phyloP scores from a whole-genome alignment of 176 grass and related monocot genomes.

The Rhipidocladum racemiflorum region DNA sequence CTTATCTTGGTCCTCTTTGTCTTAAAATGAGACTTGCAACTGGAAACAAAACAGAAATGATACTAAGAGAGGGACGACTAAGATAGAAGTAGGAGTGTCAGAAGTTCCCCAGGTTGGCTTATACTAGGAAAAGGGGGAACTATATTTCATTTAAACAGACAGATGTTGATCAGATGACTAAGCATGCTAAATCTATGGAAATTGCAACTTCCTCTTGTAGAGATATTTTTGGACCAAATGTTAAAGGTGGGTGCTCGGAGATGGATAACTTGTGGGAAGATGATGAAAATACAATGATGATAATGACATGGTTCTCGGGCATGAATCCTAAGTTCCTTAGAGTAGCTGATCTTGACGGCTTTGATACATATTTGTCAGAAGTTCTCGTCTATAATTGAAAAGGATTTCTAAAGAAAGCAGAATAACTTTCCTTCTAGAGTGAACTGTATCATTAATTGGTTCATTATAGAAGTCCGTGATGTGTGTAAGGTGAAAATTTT shows the following conservation, averaged over 20 bases:
- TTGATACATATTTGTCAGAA: constrained; percentile 4
- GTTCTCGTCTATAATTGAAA: background rate
- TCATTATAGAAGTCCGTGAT: background rate
- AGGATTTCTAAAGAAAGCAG: background rate
- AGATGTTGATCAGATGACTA: background rate
- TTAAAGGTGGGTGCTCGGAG: background rate
- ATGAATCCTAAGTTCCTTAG: constrained; percentile 14
- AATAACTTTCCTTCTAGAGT: background rate
- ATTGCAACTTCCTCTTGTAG: background rate
- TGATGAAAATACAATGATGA: constrained; percentile 16
- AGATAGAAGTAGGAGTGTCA: background rate
- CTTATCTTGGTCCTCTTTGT: background rate
- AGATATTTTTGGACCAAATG: background rate
- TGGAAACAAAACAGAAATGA: constrained; percentile 8
- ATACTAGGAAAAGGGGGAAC: background rate
- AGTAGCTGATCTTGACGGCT: constrained; percentile 11
- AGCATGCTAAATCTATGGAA: background rate
- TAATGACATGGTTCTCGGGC: background rate
- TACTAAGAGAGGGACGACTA: background rate
- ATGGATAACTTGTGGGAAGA: constrained; percentile 15
- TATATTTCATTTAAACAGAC: background rate
- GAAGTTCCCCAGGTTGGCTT: background rate
- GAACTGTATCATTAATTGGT: background rate
- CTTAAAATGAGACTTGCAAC: background rate
- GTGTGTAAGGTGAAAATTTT: background rate